These are phyloP conservation scores for Epichloe bromicola DNA, from an alignment of 2,329 filamentous ascomycete species.

Conservation along the genomic window DNA sequence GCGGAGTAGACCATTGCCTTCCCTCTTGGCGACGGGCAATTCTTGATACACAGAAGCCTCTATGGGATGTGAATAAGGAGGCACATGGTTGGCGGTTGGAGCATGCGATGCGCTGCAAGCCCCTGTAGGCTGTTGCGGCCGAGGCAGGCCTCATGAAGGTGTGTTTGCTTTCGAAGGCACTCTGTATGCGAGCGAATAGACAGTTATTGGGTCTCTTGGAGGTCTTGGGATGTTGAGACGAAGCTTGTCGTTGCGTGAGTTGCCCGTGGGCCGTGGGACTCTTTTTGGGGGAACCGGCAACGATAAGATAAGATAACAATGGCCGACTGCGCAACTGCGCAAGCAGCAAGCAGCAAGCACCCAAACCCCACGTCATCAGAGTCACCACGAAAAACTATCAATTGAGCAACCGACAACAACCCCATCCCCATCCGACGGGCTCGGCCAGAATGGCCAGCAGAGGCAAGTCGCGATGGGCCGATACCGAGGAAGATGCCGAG, in stretches of 20 bases:
- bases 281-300: not conserved
- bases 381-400: too few species aligned
- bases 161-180: too few species aligned
- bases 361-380: too few species aligned
- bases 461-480: constrained; percentile 72
- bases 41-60: constrained; percentile 1
- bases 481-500: constrained; percentile 68
- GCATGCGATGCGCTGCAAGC: constrained; percentile 2
- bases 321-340: not conserved
- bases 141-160: not conserved
- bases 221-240: not conserved
- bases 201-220: too few species aligned
- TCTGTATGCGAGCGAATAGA: too few species aligned
- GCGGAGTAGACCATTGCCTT: constrained; percentile 78
- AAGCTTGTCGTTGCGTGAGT: not conserved
- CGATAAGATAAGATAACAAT: not conserved
- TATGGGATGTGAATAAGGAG: not conserved
- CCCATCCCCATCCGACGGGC: not conserved
- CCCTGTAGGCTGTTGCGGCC: not conserved
- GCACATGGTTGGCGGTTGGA: not conserved
- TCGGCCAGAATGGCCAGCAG: constrained; percentile 41
- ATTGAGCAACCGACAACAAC: not conserved
- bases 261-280: not conserved
- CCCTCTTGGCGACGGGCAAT: constrained; percentile 15
- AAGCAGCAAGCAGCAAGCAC: not conserved